Base-by-base conservation (phyloP, 164 flowering plant species). In the Aristolochia californica region DNA sequence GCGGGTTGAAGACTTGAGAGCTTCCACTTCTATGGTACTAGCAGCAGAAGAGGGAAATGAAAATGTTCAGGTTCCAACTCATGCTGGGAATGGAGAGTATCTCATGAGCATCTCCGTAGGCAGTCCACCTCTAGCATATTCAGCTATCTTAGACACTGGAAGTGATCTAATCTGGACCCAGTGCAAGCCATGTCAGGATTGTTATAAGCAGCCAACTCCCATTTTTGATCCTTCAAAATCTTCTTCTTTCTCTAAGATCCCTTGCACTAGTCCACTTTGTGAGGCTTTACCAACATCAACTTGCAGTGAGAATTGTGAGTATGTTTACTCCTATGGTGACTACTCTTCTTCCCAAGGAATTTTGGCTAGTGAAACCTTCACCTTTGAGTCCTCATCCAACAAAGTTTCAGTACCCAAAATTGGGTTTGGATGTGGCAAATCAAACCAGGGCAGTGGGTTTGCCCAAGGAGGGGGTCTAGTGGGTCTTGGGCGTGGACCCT, bases 141-240 rank as follows among this genome's bases (percentile, higher is more conserved):
- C 70, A 0, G 93, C 93, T 0, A 80, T 88, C 16, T 38, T 91
- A 68, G 98, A 91, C 67, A 86, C 95, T 0, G 98, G 98, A 0
- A 91, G 98, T 56, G 98, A 91, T 59, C 61, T 91, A 47, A 77
- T 87, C 10, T 91, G 96, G 98, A 87, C 96, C 0, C 93, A 91
- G 26, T 91, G 95, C 74, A 66, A 77, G 71, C 96, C 98, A 17
- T 87, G 94, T 52, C 43, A 55, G 0, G 44, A 79, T 2, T 88
- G 98, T 59, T 84, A 53, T 43, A 58, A 76, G 23, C 88, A 83
- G 40, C 57, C 84, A 3, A 76, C 83, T 2, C 90, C 87, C 0
- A 71, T 86, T 10, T 88, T 85, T 58, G 87, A 84, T 51, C 95
- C 96, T 5, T 65, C 61, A 5, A 65, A 78, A 14, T 91, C 98